Evolutionary conservation across 2,329 filamentous ascomycete genomes (phyloP).

Genomic region (Trichoderma koningiopsis): DNA sequence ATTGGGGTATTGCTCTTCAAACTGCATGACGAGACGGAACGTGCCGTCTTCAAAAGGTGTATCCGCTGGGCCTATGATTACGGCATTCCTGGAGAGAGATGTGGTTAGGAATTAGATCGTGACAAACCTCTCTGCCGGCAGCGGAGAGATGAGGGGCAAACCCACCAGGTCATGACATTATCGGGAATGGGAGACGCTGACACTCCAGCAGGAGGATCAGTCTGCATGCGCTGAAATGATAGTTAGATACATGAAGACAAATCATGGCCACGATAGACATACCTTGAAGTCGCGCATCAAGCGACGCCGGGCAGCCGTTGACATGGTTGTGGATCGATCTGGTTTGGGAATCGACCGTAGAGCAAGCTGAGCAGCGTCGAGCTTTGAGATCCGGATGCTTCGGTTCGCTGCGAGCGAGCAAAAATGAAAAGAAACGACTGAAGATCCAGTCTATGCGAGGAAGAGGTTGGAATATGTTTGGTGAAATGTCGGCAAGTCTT

Average conservation of each 20-base stretch:
- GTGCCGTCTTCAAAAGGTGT: constrained; percentile 98
- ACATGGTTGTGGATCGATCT: constrained; percentile 53
- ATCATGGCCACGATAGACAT: constrained; percentile 35
- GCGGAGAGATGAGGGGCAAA: constrained; percentile 25
- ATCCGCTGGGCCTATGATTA: constrained; percentile 95
- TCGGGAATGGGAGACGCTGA: constrained; percentile 94
- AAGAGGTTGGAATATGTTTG: neutral
- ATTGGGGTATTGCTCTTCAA: constrained; percentile 98
- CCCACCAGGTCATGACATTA: constrained; percentile 95
- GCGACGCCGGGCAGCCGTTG: constrained; percentile 90
- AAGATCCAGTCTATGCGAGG: neutral
- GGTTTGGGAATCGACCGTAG: constrained; percentile 4
- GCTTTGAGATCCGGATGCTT: neutral
- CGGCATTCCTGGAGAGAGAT: constrained; percentile 75
- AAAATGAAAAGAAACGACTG: neutral
- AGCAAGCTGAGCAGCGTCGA: neutral
- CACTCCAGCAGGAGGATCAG: constrained; percentile 93
- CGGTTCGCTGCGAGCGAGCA: neutral
- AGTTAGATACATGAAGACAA: constrained; percentile 26
- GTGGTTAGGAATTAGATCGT: neutral
- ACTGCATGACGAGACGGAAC: constrained; percentile 97
- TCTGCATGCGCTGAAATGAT: constrained; percentile 85
- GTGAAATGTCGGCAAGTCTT: neutral
- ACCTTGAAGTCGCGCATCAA: constrained; percentile 99
- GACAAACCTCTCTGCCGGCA: too few species aligned